Base-by-base conservation (phyloP, 2,329 filamentous ascomycete species). In the Coniochaeta hoffmannii region DNA sequence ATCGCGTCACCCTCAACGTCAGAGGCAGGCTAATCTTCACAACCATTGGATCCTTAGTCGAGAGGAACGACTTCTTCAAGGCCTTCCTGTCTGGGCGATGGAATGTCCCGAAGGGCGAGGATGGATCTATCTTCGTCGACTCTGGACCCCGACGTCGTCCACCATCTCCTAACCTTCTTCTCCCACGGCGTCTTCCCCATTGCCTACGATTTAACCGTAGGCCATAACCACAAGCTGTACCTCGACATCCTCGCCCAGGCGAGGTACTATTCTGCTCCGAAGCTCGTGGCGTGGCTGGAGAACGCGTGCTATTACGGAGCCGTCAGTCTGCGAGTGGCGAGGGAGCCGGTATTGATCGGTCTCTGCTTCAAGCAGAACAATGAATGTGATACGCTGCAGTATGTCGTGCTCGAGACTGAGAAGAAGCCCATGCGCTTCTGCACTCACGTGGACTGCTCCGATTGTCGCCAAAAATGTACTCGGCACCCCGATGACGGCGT, bases 61-160 rank as follows among this genome's bases (percentile, higher is more conserved):
- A 56, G 26, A 36, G 53, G 24, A 59, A 54, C 50, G 30, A 41
- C 17, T 60, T 62, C 50, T 60, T 61, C 54, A 17, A 54, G 3
- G 41, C 55, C 24, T 56, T 62, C 14, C 31, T 54, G 10, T 54
- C 53, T 2, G 53, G 53, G 22, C 15, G 36, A 3, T 54, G 53
- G 53, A 30, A 28, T 5, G 28, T 58, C 50, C 53, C 49, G 41
- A 2, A 55, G 59, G 14, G 41, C 3, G 17, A 57, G 4, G 62
- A 69, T 19, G 66, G 65, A 0, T 60, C 62, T 14, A 71, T 70
- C 61, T 73, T 73, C 59, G 56, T 75, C 34, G 71, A 74, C 57
- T 65, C 66, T n/a, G 0, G 71, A 74, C 54, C 64, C 67, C 0
- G 62, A 63, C 3, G 54, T 70, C 6, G 74, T 75, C 58, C 57